These are phyloP conservation scores for Aureobasidium uvarum DNA, from an alignment of 2,329 filamentous ascomycete genomes.

Conservation along the genomic window DNA sequence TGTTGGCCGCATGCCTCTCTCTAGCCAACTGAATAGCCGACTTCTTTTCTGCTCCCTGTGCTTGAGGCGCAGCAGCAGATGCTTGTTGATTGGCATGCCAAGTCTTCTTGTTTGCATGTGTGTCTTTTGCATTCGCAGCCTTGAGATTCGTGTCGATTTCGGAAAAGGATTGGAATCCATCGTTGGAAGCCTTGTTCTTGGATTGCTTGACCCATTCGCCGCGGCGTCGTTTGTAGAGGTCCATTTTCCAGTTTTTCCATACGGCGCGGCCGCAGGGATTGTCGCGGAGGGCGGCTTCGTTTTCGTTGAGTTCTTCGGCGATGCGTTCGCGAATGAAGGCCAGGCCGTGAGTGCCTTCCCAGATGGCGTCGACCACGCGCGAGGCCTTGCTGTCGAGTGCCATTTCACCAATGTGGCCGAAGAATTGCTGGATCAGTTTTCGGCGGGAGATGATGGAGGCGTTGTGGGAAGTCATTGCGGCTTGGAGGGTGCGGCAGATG, in stretches of 20 bases:
- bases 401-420: slow-evolving; percentile 59
- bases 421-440: slow-evolving; percentile 63
- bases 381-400: slow-evolving; percentile 62
- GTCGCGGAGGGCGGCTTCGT: slow-evolving; percentile 62
- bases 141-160: slow-evolving; percentile 43
- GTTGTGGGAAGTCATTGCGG: slow-evolving; percentile 56
- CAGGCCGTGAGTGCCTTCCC: slow-evolving; percentile 61
- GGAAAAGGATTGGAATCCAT: slow-evolving; percentile 51
- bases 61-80: background rate
- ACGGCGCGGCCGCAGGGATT: slow-evolving; percentile 64
- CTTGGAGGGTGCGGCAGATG: slow-evolving; percentile 63
- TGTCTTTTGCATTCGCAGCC: slow-evolving; percentile 20
- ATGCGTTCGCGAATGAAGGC: slow-evolving; percentile 67
- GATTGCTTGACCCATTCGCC: slow-evolving; percentile 64
- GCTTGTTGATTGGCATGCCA: background rate
- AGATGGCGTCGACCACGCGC: slow-evolving; percentile 66
- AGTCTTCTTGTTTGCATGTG: slow-evolving; percentile 26
- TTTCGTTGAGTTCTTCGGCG: slow-evolving; percentile 59
- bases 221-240: slow-evolving; percentile 63
- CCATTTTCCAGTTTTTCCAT: slow-evolving; percentile 73
- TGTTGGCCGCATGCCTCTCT: slow-evolving; percentile 54
- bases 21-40: slow-evolving; percentile 58
- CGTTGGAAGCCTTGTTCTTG: slow-evolving; percentile 53
- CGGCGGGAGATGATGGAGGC: slow-evolving; percentile 59
- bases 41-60: slow-evolving; percentile 39